A percentile compares a stretch with the other conserved stretches of the same genome.
Conservation (phyloP, 306 rosid species). For the Rubus idaeus region DNA sequence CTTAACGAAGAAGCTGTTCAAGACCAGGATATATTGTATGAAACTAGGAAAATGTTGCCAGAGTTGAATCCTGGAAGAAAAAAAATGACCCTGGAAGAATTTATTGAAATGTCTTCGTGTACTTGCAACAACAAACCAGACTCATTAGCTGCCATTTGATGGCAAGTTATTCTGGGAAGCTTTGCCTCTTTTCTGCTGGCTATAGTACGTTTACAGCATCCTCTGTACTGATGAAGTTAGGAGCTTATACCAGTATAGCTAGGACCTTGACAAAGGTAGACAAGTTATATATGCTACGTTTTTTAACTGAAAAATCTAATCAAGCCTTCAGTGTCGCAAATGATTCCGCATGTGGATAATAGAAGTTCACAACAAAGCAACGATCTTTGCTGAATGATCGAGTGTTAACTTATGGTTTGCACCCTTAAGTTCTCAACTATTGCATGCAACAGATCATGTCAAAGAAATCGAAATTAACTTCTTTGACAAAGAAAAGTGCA, state of each 20-base stretch:
- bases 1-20: too few relatives aligned
- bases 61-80: too few relatives aligned
- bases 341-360: background rate
- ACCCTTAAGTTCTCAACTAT: background rate
- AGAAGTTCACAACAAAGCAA: background rate
- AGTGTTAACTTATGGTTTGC: background rate
- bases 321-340: background rate
- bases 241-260: background rate
- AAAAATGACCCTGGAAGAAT: too few relatives aligned
- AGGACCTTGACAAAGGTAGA: too few relatives aligned
- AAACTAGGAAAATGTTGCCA: too few relatives aligned
- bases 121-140: background rate
- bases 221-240: background rate
- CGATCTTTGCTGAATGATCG: background rate
- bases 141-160: background rate
- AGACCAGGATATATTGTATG: too few relatives aligned
- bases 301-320: too few relatives aligned
- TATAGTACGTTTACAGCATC: background rate
- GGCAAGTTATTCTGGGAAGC: background rate
- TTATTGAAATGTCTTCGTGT: too few relatives aligned
- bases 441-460: conserved; percentile 3
- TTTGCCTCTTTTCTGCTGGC: background rate
- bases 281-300: too few relatives aligned
- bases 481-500: background rate
- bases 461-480: background rate